phyloP scores from a whole-genome alignment of 176 grass and related monocot species.

The Paspalum vaginatum region DNA sequence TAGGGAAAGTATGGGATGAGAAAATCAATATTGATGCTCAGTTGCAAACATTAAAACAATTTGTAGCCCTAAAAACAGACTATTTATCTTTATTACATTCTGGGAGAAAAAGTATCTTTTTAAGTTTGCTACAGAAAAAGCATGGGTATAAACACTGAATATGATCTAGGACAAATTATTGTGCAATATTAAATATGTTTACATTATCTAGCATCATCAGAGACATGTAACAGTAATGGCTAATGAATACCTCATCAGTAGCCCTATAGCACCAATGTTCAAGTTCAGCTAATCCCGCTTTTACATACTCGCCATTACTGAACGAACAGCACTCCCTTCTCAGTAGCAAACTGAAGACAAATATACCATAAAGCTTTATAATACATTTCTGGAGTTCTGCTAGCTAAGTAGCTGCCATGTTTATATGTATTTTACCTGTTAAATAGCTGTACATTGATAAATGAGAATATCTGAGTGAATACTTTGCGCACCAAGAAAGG shows the following conservation, averaged over 20 bases:
- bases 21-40: slow-evolving; percentile 30
- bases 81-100: background rate
- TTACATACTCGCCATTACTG: slow-evolving; percentile 96
- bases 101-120: slow-evolving; percentile 26
- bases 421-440: slow-evolving; percentile 71
- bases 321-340: slow-evolving; percentile 99
- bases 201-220: slow-evolving; percentile 24
- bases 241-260: slow-evolving; percentile 88
- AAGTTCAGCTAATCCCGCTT: slow-evolving; percentile 97
- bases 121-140: slow-evolving; percentile 23
- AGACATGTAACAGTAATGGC: slow-evolving; percentile 31
- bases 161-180: slow-evolving; percentile 28
- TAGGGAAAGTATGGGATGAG: slow-evolving; percentile 34
- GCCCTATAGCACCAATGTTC: slow-evolving; percentile 95
- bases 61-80: background rate
- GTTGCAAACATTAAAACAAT: background rate
- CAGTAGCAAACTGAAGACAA: slow-evolving; percentile 73
- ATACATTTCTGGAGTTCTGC: slow-evolving; percentile 19
- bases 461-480: slow-evolving; percentile 99
- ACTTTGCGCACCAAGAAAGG: slow-evolving; percentile 99
- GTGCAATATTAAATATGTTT: slow-evolving; percentile 15
- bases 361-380: slow-evolving; percentile 34
- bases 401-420: background rate
- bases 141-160: slow-evolving; percentile 11
- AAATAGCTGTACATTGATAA: slow-evolving; percentile 97